Evolutionary conservation across 371 early-diverging fungal genomes (phyloP).

Genomic region (Mycotypha africana): DNA sequence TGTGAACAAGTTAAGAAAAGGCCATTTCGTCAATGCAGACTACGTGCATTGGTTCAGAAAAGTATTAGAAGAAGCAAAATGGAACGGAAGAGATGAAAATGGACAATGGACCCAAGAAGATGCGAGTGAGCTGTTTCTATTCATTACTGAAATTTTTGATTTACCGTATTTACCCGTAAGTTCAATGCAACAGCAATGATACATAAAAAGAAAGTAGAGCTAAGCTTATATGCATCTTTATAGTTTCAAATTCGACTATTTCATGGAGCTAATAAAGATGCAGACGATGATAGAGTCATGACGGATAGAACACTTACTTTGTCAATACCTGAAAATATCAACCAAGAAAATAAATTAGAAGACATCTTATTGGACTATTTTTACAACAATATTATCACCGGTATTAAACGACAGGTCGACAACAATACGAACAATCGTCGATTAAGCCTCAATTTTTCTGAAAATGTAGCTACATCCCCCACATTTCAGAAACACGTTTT

Average conservation of each 20-base stretch:
- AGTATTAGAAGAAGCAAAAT: slow-evolving; percentile 37
- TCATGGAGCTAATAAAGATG: slow-evolving; percentile 49
- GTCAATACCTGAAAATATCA: slow-evolving; percentile 31
- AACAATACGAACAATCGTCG: not conserved
- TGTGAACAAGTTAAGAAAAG: slow-evolving; percentile 51
- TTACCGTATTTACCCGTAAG: slow-evolving; percentile 51
- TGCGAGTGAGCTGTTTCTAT: slow-evolving; percentile 51
- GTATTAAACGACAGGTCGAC: slow-evolving; percentile 17
- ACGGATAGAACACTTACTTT: slow-evolving; percentile 49
- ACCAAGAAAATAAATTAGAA: slow-evolving; percentile 10
- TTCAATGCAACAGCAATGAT: not conserved
- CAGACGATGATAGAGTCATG: slow-evolving; percentile 49
- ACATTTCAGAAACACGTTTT: not conserved
- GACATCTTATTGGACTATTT: slow-evolving; percentile 25
- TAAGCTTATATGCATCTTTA: not conserved
- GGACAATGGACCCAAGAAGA: slow-evolving; percentile 49
- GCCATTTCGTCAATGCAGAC: slow-evolving; percentile 37
- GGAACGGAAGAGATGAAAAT: slow-evolving; percentile 24
- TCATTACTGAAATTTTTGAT: slow-evolving; percentile 48
- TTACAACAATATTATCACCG: slow-evolving; percentile 28
- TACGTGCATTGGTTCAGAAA: slow-evolving; percentile 43
- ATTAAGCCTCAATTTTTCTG: not conserved
- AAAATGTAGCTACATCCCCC: slow-evolving; percentile 9
- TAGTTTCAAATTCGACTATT: slow-evolving; percentile 45
- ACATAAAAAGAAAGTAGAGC: not conserved